Evolutionary conservation across 2,329 filamentous ascomycete genomes (phyloP), one percentile per base, ranked within the genome.

Genomic region (Blastomyces silverae): DNA sequence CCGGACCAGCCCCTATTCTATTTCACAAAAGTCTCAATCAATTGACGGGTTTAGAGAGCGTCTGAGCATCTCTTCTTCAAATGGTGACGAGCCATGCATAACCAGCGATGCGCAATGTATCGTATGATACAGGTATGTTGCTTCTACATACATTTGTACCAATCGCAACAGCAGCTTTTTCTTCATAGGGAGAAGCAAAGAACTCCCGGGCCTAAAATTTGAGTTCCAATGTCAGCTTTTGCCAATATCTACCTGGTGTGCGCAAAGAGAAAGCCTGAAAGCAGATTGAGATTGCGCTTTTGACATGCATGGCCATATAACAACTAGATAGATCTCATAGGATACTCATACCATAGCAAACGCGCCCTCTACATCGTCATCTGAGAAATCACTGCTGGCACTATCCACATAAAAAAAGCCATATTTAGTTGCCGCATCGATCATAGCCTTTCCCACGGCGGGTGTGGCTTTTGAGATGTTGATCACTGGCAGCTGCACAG

Each of bases 361-460:
- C 10, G 89, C 87, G 56, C 81, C 79, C 11, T 89, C 82, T 52
- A 97, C 85, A 63, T 87, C 84, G 37, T 83, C 77, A 0, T 82
- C 77, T 0, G 88, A 80, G 59, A 97, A 90, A 66, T 89, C 86
- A 15, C 82, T 81, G 55, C 87, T 88, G 28, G 86, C 83, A 72
- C 91, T 92, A 73, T 87, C 88, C 71, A 97, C 87, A 74, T 94
- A 97, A 67, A 97, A 85, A 76, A 97, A 97, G 67, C 93, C 93
- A 77, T 92, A 89, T 63, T 88, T 86, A 48, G 87, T 85, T 1
- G 92, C 92, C 0, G 93, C 93, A 66, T 89, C 84, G 53, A 97
- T 86, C 53, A 97, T 79, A 64, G 82, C 83, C 67, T 86, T 83
- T 64, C 85, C 85, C 62, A 89, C 89, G n/a, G 74, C 73, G 65